Conservation (phyloP, 2,329 filamentous ascomycete genomes). For the Aspergillus amoenus region DNA sequence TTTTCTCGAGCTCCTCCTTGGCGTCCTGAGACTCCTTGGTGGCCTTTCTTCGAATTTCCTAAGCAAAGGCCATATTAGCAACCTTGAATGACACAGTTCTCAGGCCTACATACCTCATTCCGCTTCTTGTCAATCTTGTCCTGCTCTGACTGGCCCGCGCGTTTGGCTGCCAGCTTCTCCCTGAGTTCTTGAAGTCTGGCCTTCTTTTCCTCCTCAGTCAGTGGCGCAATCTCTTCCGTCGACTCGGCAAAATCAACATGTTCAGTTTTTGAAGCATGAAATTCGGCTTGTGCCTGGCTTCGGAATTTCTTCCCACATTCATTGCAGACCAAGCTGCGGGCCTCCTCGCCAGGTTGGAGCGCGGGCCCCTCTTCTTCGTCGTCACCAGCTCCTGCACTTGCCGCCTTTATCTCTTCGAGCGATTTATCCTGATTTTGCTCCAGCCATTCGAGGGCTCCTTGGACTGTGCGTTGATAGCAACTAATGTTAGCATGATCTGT, state of each 20-base stretch:
- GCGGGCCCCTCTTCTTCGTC: conserved; percentile 60
- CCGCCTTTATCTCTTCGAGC: conserved; percentile 72
- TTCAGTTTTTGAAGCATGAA: conserved; percentile 86
- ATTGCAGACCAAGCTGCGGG: conserved; percentile 85
- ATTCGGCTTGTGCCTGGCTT: conserved; percentile 77
- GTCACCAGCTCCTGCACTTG: conserved; percentile 52
- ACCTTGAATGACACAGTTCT: not conserved
- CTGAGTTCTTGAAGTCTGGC: conserved; percentile 73
- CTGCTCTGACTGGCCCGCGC: conserved; percentile 63
- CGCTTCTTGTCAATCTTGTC: conserved; percentile 81
- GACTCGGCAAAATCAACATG: conserved; percentile 93
- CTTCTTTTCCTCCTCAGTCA: conserved; percentile 90
- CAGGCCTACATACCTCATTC: conserved; percentile 66
- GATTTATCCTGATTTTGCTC: conserved; percentile 87
- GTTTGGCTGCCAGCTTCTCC: conserved; percentile 70
- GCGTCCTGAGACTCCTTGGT: conserved; percentile 85
- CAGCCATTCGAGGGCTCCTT: conserved; percentile 91
- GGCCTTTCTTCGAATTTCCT: conserved; percentile 75
- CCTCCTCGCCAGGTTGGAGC: conserved; percentile 68
- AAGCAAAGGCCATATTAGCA: conserved; percentile 2
- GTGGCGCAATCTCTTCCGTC: conserved; percentile 82
- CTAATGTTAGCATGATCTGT: conserved; percentile 14
- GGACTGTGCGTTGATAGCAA: conserved; percentile 54
- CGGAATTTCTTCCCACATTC: conserved; percentile 92
- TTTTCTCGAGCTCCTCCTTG: conserved; percentile 84